Base-by-base conservation (phyloP, 2,329 filamentous ascomycete genomes). In the Drechslera avenae region DNA sequence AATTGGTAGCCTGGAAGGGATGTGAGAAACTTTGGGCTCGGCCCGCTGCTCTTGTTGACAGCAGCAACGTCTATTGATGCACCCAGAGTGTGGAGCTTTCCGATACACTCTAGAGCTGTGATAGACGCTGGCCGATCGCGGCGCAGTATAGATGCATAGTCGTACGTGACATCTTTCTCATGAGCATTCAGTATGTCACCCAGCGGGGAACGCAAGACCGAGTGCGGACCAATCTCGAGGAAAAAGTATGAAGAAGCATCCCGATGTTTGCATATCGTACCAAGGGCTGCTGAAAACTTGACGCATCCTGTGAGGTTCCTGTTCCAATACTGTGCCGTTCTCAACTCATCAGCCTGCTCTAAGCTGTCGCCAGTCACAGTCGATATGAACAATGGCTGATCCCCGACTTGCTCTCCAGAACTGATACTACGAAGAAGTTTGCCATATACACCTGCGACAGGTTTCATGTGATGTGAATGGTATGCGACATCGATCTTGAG, bases 401-500 rank as follows among this genome's bases (percentile, higher is more conserved):
- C 7, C 1, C 39, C 16, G 12, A 18, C 4, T n/a, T 26, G 35
- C 21, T 50, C 23, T 1, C 49, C 42, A n/a, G 34, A 21, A 4
- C 41, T 16, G 16, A 58, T 56, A 8, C 23, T 17, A 2, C 30
- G 31, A 4, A 59, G 35, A 34, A 56, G 40, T 16, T 40, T 53
- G 5, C 54, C 59, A 39, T 66, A 62, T 3, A 56, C 34, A 9
- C 31, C 35, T 19, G 52, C 43, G 67, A 5, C 66, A 46, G 17
- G 39, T 3, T 63, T 23, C 74, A 78, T 78, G 36, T 78, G 74
- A 26, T 69, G 67, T 0, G 75, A 78, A 46, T 80, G 78, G 43
- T 79, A 81, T 0, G 78, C 78, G 10, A 63, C 69, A 19, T 76
- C 72, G 1, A 79, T 47, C 68, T 52, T 69, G 3, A 81, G 68